A percentile compares a stretch with the other conserved stretches of the same genome.
Evolutionary conservation across 345 rosid genomes (phyloP).

Genomic region (Citrus cavaleriei): DNA sequence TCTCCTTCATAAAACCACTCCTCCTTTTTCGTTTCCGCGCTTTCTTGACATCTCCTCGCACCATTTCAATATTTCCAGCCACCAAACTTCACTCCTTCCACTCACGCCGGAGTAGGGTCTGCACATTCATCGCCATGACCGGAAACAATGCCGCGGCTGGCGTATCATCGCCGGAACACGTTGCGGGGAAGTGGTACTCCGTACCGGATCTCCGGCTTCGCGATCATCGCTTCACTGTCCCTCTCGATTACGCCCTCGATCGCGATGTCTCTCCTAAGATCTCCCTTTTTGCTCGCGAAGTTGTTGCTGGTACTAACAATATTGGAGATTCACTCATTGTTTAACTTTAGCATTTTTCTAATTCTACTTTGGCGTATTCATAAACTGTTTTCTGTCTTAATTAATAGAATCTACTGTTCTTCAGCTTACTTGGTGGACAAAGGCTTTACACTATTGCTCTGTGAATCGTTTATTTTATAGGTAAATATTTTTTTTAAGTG

Average conservation of each 20-base stretch:
- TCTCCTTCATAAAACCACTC: constrained; percentile 16
- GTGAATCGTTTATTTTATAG: background rate
- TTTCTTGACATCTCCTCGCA: constrained; percentile 7
- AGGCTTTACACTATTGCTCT: background rate
- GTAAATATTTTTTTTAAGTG: background rate
- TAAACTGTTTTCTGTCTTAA: background rate
- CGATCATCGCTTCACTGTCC: constrained; percentile 72
- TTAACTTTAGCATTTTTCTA: background rate
- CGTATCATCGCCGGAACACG: constrained; percentile 39
- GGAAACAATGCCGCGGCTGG: constrained; percentile 6
- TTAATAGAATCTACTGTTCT: background rate
- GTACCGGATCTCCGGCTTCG: constrained; percentile 85
- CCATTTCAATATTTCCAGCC: constrained; percentile 2
- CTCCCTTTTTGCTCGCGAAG: constrained; percentile 77
- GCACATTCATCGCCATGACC: constrained; percentile 35
- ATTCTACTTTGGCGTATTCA: background rate
- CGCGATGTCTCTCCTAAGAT: constrained; percentile 43
- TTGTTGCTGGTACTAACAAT: constrained; percentile 57
- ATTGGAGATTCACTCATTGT: background rate
- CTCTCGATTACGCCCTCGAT: constrained; percentile 60
- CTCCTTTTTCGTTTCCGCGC: background rate
- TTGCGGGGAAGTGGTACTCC: constrained; percentile 60
- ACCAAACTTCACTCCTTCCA: constrained; percentile 1
- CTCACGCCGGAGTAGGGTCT: constrained; percentile 18
- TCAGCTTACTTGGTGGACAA: background rate